Evolutionary conservation across 306 rosid genomes (phyloP).

Genomic region (Arachis stenosperma): DNA sequence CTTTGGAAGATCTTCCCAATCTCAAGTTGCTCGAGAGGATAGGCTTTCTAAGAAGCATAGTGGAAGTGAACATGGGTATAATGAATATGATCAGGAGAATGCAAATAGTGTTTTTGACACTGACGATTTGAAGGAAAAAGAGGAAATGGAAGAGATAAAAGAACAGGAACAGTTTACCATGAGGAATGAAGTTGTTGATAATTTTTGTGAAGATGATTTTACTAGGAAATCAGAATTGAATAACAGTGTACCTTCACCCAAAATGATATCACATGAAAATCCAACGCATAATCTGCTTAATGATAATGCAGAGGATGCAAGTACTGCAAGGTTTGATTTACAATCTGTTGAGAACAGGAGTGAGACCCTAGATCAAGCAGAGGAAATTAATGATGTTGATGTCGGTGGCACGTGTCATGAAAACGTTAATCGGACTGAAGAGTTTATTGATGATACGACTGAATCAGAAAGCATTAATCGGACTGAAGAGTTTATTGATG

Average conservation of each 20-base stretch:
- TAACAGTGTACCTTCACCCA: conserved; percentile 36
- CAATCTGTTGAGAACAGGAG: conserved; percentile 46
- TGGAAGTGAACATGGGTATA: conserved; percentile 33
- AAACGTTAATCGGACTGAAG: conserved; percentile 33
- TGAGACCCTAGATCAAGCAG: conserved; percentile 43
- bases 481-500: conserved; percentile 36
- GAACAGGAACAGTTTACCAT: conserved; percentile 32
- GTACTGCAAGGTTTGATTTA: conserved; percentile 44
- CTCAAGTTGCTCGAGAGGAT: conserved; percentile 43
- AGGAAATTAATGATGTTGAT: conserved; percentile 43
- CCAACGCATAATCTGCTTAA: conserved; percentile 34
- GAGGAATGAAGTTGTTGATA: conserved; percentile 36
- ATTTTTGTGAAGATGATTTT: conserved; percentile 46
- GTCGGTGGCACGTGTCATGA: conserved; percentile 34
- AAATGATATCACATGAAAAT: conserved; percentile 41
- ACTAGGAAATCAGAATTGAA: conserved; percentile 42
- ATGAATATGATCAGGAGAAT: conserved; percentile 31
- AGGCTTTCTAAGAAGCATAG: conserved; percentile 34
- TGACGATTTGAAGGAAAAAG: conserved; percentile 37
- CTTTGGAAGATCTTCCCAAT: conserved; percentile 44
- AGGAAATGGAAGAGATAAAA: conserved; percentile 39
- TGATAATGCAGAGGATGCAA: conserved; percentile 51
- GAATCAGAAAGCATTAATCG: conserved; percentile 51
- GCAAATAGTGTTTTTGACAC: conserved; percentile 25
- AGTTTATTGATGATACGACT: conserved; percentile 38